Percentiles rank a stretch among this genome's conserved stretches.
phyloP scores from a whole-genome alignment of 768 basidiomycete species.

The Boletus reticuloceps region DNA sequence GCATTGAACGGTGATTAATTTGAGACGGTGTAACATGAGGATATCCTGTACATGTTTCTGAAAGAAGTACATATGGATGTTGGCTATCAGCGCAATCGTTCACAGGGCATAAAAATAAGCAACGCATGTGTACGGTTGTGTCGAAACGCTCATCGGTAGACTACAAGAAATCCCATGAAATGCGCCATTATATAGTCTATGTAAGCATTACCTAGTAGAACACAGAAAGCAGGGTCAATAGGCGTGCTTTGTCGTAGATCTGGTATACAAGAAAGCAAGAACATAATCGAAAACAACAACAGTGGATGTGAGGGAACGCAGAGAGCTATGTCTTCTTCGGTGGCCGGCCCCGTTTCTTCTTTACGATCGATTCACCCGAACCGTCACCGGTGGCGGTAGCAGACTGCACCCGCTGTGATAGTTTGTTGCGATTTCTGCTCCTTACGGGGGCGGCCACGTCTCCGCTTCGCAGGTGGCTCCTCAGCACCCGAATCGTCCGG shows the following conservation, averaged over 20 bases:
- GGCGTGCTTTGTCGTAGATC: conserved; percentile 34
- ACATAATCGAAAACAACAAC: conserved; percentile 22
- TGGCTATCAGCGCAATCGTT: conserved; percentile 19
- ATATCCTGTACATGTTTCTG: conserved; percentile 29
- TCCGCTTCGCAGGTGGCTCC: conserved; percentile 58
- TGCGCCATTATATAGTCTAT: conserved; percentile 35
- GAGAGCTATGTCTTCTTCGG: conserved; percentile 40
- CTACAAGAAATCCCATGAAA: conserved; percentile 24
- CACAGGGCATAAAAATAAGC: conserved; percentile 35
- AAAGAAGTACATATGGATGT: conserved; percentile 12
- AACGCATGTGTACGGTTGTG: conserved; percentile 16
- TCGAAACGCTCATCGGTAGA: conserved; percentile 7
- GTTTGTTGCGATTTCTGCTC: conserved; percentile 46
- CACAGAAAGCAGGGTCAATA: conserved; percentile 35
- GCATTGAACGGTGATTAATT: conserved; percentile 36
- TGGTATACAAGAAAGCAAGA: conserved; percentile 37
- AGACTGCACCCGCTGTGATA: conserved; percentile 35
- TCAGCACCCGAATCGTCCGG: conserved; percentile 47
- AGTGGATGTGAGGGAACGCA: conserved; percentile 9
- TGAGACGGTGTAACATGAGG: conserved; percentile 30
- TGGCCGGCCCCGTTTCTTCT: conserved; percentile 76
- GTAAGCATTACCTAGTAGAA: conserved; percentile 33
- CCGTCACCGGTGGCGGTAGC: conserved; percentile 33
- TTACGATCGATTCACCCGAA: conserved; percentile 46
- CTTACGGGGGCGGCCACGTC: conserved; percentile 75